Base-by-base conservation (phyloP, 2,329 filamentous ascomycete species). In the Aspergillus sp. region DNA sequence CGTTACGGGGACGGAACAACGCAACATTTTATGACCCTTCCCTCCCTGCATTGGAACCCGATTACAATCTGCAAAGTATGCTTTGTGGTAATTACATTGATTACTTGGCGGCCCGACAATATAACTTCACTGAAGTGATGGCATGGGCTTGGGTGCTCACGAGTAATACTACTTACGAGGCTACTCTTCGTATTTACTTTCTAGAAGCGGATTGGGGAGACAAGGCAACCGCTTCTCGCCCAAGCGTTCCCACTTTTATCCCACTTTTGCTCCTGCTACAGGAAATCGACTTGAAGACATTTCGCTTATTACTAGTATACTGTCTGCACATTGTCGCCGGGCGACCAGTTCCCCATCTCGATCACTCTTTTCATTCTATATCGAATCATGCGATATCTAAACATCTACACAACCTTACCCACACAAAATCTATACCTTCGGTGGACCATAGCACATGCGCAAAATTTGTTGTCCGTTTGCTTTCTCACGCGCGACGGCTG, bases 401-500 rank as follows among this genome's bases (percentile, higher is more conserved):
- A 21, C 19, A 47, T 31, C 17, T 56, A 14, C 47, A 40, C 21
- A 55, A 19, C 33, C 7, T 33, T 14, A 19, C 27, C 9, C 35
- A 49, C 2, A 47, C 43, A 12, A 17, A 61, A 11, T 46, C 44
- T 11, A 54, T 55, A 52, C 63, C 63, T 40, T 57, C 58, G 51
- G 60, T 73, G 25, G 65, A 68, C 46, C 58, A 65, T 31, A 68
- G 62, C n/a, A 71, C 67, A 15, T 67, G 77, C 39, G 70, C 77
- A 62, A 66, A 72, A 19, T 68, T 82, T 31, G 74, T 80, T 51
- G 66, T 77, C 49, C 77, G 81, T 21, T 71, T 85, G 27, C 66
- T 84, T 39, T 77, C 77, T 17, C 80, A 82, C 71, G 81, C 82
- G 57, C 77, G 81, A 21, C 67, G 71, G 44, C 72, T 80, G 14